Evolutionary conservation across 257 asterid species (phyloP).

Genomic region (Buddleja alternifolia): DNA sequence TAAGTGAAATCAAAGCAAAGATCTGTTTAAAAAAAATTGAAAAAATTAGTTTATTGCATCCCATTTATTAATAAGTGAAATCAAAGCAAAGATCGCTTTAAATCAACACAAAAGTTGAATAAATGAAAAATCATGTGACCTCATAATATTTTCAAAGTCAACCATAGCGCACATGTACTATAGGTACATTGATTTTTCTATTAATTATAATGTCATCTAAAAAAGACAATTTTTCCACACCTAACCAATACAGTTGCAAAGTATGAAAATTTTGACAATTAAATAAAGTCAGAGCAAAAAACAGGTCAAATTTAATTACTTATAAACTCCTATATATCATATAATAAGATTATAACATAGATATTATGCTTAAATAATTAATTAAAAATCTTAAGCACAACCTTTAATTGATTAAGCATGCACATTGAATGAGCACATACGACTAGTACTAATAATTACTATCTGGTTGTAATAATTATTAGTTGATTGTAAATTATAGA

Average conservation of each 20-base stretch:
- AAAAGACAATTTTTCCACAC: constrained; percentile 36
- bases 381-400: too few relatives aligned
- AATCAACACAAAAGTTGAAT: not conserved
- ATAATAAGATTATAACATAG: too few relatives aligned
- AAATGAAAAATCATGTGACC: constrained; percentile 22
- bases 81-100: constrained; percentile 20
- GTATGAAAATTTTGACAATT: not conserved
- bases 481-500: too few relatives aligned
- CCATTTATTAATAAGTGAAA: constrained; percentile 11
- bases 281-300: constrained; percentile 22
- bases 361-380: too few relatives aligned
- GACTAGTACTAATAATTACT: too few relatives aligned
- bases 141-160: constrained; percentile 33
- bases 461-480: too few relatives aligned
- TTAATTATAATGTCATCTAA: constrained; percentile 21
- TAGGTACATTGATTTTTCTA: not conserved
- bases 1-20: constrained; percentile 17
- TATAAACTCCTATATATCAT: too few relatives aligned
- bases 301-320: constrained; percentile 26
- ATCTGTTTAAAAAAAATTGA: not conserved
- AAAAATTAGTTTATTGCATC: not conserved
- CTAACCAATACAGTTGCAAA: constrained; percentile 22
- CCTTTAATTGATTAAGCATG: too few relatives aligned
- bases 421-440: too few relatives aligned
- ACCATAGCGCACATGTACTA: constrained; percentile 24